Base-by-base conservation (phyloP, 2,329 filamentous ascomycete species). In the Aspergillus candidus region DNA sequence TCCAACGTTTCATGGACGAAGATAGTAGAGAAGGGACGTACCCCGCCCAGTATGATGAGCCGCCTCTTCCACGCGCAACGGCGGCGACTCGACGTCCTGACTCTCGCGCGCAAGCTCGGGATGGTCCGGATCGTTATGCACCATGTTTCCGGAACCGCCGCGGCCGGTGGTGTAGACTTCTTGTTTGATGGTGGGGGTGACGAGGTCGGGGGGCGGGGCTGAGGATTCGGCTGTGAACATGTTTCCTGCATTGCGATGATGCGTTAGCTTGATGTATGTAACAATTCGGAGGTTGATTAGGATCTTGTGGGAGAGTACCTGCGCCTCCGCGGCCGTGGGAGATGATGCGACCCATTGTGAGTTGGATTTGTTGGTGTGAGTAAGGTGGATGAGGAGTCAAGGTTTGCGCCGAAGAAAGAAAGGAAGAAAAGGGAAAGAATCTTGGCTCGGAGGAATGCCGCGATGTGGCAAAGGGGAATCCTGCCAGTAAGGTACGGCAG, bases 111-210 rank as follows among this genome's bases (percentile, higher is more conserved):
- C 88, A 62, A 87, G 61, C 50, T 78, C 75, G 7, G 80, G 76
- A 50, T 71, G 80, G 34, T 74, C 70, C 3, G 83, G 80, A 56
- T 93, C 84, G 50, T 80, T 80, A 61, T 84, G 83, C 38, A 85
- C 82, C 84, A 95, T 94, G 72, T 94, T 95, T 48, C 89, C 89
- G 4, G 79, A 83, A 49, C 90, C 90, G 44, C 90, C 90, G 40
- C 90, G 86, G 44, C 90, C 90, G 3, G 90, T 96, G 14, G 90
- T 95, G 61, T 91, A 89, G 53, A 87, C 75, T n/a, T 85, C 72
- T 37, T 79, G 79, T 71, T 94, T 95, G 62, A 97, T 79, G 11
- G 80, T 85, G 1, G 90, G 90, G 1, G 89, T 95, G 58, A 83
- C 72, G 51, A 94, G 80, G 59, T 91, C 86, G 51, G 78, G 70